These are phyloP conservation scores for Candida endomychidarum DNA, from an alignment of 805 yeast genomes.

Conservation along the genomic window DNA sequence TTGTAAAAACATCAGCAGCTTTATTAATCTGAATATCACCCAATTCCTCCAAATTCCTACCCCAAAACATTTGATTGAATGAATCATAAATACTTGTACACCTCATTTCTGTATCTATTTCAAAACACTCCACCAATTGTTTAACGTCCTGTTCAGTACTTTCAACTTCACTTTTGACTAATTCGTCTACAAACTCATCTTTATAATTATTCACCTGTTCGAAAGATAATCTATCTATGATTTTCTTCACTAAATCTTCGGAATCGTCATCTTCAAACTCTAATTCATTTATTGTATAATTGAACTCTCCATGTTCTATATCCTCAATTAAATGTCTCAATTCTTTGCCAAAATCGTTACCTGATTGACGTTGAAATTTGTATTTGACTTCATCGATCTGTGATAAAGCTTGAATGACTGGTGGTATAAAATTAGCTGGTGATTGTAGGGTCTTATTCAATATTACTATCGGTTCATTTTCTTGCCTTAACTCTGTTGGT, in stretches of 20 bases:
- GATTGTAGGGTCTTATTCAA: conserved; percentile 1
- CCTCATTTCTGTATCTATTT: conserved; percentile 33
- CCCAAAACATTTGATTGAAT: conserved; percentile 40
- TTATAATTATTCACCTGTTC: conserved; percentile 4
- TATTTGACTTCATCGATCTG: conserved; percentile 13
- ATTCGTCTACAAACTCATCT: conserved; percentile 10
- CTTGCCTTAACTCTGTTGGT: background rate
- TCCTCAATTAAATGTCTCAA: conserved; percentile 4
- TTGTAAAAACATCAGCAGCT: conserved; percentile 32
- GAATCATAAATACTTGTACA: conserved; percentile 28
- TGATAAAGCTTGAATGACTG: conserved; percentile 9
- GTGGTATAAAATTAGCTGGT: conserved; percentile 9
- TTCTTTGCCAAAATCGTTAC: conserved; percentile 3
- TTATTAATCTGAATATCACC: conserved; percentile 28
- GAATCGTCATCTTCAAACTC: conserved; percentile 9
- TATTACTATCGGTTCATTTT: conserved; percentile 9
- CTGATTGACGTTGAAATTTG: conserved; percentile 4
- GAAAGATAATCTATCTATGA: conserved; percentile 16
- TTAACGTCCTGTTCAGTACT: conserved; percentile 16
- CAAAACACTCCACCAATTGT: conserved; percentile 25
- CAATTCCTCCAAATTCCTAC: conserved; percentile 25
- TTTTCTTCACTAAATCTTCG: conserved; percentile 22
- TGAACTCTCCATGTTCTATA: conserved; percentile 1
- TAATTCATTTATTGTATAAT: conserved; percentile 12
- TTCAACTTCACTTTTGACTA: conserved; percentile 30